Base-by-base conservation (phyloP, 805 yeast genomes). In the Zygosaccharomyces lentus region DNA sequence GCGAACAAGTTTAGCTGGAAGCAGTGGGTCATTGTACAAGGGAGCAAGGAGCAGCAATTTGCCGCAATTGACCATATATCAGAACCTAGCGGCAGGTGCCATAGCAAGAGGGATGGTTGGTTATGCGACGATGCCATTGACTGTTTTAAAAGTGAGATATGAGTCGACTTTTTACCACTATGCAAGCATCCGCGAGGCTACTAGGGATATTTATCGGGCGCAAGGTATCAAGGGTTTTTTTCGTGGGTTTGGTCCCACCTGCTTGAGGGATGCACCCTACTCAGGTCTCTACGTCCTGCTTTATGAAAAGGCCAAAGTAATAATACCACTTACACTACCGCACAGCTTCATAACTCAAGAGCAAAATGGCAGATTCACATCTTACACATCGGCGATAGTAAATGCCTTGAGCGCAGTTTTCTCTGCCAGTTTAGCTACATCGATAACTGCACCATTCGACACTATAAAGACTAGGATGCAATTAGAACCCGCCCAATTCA, bases 391-490 rank as follows among this genome's bases (percentile, higher is more conserved):
- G 0, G 80, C 88, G 0, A 35, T 77, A 2, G 72, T 87, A 40
- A 91, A 91, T 62, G 74, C 90, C 0, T 46, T 73, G 0, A 76
- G 95, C n/a, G 99, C 98, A 0, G 72, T 84, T 6, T 30, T 72
- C 2, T 87, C 98, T 0, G 95, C 98, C 0, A 70, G 80, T 9
- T 58, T 82, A 8, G 85, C 98, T 1, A 89, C 97, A 1, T 72
- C 91, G 0, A 71, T 87, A 13, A 91, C 99, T 0, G 95, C 95
- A 1, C 99, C 99, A 0, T 91, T 91, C 60, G 99, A 91, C 59
- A 87, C 96, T 0, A 78, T 93, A 27, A 91, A 91, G 63, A 93
- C 98, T 0, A 74, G 96, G 47, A 81, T 93, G 76, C 99, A 91
- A 68, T 68, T 91, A 41, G 69, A 78, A 21, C 82, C 88, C 2